Percentiles rank a stretch among this genome's conserved stretches.
These are phyloP conservation scores for Fusarium pseudonygamai DNA, from an alignment of 2,329 filamentous ascomycete genomes.

Conservation along the genomic window DNA sequence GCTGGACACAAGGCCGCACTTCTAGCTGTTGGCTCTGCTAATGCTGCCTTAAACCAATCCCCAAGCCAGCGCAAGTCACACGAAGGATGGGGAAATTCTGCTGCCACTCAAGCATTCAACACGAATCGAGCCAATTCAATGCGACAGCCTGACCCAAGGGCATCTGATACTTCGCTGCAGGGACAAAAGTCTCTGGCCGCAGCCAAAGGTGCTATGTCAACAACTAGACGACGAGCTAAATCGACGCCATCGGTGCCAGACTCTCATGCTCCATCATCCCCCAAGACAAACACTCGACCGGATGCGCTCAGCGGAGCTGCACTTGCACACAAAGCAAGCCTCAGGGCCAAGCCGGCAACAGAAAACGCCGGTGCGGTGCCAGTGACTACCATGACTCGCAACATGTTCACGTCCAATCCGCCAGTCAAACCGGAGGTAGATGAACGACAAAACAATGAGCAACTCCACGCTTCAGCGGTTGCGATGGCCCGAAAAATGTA, in stretches of 20 bases:
- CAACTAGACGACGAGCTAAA: conserved; percentile 67
- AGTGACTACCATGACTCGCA: conserved; percentile 72
- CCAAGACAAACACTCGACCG: conserved; percentile 57
- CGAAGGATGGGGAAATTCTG: conserved; percentile 69
- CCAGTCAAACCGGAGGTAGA: conserved; percentile 77
- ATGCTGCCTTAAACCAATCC: conserved; percentile 42
- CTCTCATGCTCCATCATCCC: conserved; percentile 24
- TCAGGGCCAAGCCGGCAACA: conserved; percentile 55
- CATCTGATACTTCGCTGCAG: conserved; percentile 55
- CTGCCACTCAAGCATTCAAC: conserved; percentile 72
- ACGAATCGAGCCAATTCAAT: conserved; percentile 47
- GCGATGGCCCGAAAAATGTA: conserved; percentile 94
- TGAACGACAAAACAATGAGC: conserved; percentile 76
- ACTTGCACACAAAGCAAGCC: conserved; percentile 67
- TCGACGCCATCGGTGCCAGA: conserved; percentile 64
- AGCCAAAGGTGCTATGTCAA: conserved; percentile 79
- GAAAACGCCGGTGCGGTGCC: conserved; percentile 74
- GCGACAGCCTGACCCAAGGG: conserved; percentile 30
- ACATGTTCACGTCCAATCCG: conserved; percentile 82
- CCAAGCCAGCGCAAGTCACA: conserved; percentile 37
- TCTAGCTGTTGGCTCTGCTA: conserved; percentile 62
- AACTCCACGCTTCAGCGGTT: conserved; percentile 82
- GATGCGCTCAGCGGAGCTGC: conserved; percentile 80
- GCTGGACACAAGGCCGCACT: conserved; percentile 80
- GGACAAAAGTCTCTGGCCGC: conserved; percentile 75